Evolutionary conservation across 2,329 filamentous ascomycete species (phyloP).

Genomic region (Beauveria asiatica): DNA sequence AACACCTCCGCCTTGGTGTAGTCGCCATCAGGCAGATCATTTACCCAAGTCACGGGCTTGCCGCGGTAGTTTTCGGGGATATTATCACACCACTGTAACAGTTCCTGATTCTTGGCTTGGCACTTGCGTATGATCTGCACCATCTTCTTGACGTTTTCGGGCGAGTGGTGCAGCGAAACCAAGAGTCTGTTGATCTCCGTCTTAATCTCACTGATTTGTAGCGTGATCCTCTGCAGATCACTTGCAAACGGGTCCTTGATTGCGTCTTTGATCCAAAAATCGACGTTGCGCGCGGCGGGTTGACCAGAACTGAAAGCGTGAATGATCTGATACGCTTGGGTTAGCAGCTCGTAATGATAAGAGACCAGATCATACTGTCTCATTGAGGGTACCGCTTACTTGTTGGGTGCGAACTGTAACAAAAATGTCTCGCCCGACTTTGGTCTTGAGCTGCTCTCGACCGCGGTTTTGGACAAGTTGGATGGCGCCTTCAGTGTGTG

Average conservation of each 20-base stretch:
- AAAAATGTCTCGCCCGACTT: slow-evolving; percentile 46
- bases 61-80: slow-evolving; percentile 43
- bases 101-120: slow-evolving; percentile 43
- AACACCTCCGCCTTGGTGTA: slow-evolving; percentile 47
- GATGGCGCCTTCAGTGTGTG: slow-evolving; percentile 56
- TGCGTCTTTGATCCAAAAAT: slow-evolving; percentile 53
- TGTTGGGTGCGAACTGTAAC: slow-evolving; percentile 53
- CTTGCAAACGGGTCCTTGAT: slow-evolving; percentile 40
- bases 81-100: slow-evolving; percentile 40
- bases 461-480: slow-evolving; percentile 51
- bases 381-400: slow-evolving; percentile 27
- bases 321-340: slow-evolving; percentile 37
- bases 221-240: slow-evolving; percentile 42
- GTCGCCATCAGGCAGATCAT: slow-evolving; percentile 42
- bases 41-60: slow-evolving; percentile 48
- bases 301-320: slow-evolving; percentile 47
- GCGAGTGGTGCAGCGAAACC: slow-evolving; percentile 34
- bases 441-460: slow-evolving; percentile 44
- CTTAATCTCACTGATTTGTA: slow-evolving; percentile 47
- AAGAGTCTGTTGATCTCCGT: slow-evolving; percentile 44
- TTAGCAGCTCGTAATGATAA: background rate
- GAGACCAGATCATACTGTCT: too few relatives aligned
- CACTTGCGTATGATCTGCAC: slow-evolving; percentile 42
- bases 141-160: slow-evolving; percentile 42
- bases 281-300: slow-evolving; percentile 42